A percentile compares a stretch with the other conserved stretches of the same genome.
Evolutionary conservation across 2,329 filamentous ascomycete genomes (phyloP).

Genomic region (Zymoseptoria brevis): DNA sequence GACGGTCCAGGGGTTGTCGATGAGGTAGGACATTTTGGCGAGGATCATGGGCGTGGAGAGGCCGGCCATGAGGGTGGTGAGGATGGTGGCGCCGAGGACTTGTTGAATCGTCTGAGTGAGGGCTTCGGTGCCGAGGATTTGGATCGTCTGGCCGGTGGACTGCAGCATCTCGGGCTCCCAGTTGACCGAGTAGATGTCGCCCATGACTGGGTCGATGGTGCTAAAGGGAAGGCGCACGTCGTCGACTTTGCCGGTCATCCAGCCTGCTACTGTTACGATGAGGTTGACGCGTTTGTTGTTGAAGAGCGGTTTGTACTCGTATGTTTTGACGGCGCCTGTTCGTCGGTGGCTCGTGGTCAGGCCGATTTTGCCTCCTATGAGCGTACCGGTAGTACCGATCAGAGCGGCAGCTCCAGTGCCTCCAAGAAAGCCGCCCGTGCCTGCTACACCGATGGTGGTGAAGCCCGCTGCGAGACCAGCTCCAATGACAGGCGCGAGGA

Average conservation of each 20-base stretch:
- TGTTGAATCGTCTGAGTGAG: slow-evolving; percentile 94
- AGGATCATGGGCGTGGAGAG: slow-evolving; percentile 86
- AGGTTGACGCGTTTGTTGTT: slow-evolving; percentile 97
- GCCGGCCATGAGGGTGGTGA: slow-evolving; percentile 84
- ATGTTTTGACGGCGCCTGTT: slow-evolving; percentile 88
- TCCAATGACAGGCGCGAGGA: slow-evolving; percentile 88
- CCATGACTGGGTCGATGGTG: slow-evolving; percentile 96
- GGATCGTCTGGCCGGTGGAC: slow-evolving; percentile 97
- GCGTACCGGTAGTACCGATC: slow-evolving; percentile 81
- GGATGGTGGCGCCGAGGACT: slow-evolving; percentile 80
- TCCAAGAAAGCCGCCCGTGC: slow-evolving; percentile 80
- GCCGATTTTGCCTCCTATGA: slow-evolving; percentile 81
- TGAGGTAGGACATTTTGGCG: slow-evolving; percentile 89
- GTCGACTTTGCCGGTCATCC: slow-evolving; percentile 97
- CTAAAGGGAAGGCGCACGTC: slow-evolving; percentile 93
- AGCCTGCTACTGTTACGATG: slow-evolving; percentile 89
- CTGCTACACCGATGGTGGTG: slow-evolving; percentile 85
- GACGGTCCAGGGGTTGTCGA: slow-evolving; percentile 98
- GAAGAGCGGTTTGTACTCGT: slow-evolving; percentile 91
- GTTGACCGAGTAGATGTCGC: slow-evolving; percentile 89
- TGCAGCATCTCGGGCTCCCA: slow-evolving; percentile 98
- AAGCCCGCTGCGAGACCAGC: slow-evolving; percentile 90
- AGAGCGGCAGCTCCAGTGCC: slow-evolving; percentile 88
- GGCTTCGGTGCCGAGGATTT: slow-evolving; percentile 95
- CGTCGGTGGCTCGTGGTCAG: slow-evolving; percentile 76